Conservation (phyloP, 108 stramenopile species). For the Seminavis robusta region DNA sequence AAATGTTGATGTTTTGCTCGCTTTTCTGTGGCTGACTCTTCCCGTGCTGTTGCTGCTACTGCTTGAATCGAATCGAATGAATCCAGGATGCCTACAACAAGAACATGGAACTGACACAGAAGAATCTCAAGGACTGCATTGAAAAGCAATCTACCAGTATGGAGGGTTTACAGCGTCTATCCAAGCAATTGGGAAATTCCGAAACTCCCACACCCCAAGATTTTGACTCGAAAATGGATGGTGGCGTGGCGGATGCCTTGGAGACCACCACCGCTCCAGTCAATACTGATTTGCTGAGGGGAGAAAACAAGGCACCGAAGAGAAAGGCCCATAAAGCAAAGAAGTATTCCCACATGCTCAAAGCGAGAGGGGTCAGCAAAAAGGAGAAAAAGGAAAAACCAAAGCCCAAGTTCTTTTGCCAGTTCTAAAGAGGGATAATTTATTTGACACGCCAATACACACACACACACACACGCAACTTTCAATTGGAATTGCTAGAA, state of each 20-base stretch:
- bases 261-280: neutral
- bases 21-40: neutral
- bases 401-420: conserved; percentile 10
- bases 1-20: neutral
- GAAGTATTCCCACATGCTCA: too few relatives aligned
- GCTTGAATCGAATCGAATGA: neutral
- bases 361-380: too few relatives aligned
- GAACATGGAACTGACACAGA: conserved; percentile 55
- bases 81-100: conserved; percentile 53
- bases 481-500: too few relatives aligned
- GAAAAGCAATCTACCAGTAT: conserved; percentile 34
- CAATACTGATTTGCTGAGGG: neutral
- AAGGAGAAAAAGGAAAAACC: neutral
- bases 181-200: conserved; percentile 36
- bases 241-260: neutral
- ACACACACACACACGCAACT: too few relatives aligned
- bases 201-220: neutral
- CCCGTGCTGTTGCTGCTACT: neutral
- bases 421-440: conserved; percentile 7
- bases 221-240: neutral
- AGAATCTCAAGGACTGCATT: conserved; percentile 47
- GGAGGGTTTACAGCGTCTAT: conserved; percentile 62
- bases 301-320: conserved; percentile 7
- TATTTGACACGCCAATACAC: too few relatives aligned
- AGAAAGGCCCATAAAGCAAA: neutral